A percentile compares a stretch with the other conserved stretches of the same genome.
Evolutionary conservation across 2,329 filamentous ascomycete genomes (phyloP).

Genomic region (Aspergillus pseudonomiae): DNA sequence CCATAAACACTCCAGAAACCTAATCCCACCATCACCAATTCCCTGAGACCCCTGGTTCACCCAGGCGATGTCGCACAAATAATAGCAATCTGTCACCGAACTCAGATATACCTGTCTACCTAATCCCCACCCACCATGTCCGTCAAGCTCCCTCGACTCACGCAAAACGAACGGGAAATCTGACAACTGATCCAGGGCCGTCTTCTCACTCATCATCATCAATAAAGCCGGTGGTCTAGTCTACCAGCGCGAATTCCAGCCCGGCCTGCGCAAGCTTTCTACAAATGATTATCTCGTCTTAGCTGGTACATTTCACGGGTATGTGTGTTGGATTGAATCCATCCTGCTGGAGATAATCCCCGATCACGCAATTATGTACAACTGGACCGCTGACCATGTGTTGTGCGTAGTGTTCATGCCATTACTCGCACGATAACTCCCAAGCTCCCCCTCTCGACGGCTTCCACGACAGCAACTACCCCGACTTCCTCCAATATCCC

Average conservation of each 20-base stretch:
- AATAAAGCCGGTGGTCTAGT: conserved; percentile 97
- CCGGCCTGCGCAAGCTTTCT: conserved; percentile 81
- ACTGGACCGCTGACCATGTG: neutral
- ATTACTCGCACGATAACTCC: conserved; percentile 61
- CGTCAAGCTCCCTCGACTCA: neutral
- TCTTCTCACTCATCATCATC: conserved; percentile 95
- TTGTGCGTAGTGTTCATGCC: conserved; percentile 60
- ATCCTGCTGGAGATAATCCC: neutral
- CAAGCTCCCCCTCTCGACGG: conserved; percentile 42
- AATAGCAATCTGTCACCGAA: neutral
- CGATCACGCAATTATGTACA: neutral
- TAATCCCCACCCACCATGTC: neutral
- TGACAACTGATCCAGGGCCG: conserved; percentile 66
- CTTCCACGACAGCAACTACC: conserved; percentile 29
- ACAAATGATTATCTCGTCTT: conserved; percentile 97
- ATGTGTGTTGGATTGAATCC: conserved; percentile 25
- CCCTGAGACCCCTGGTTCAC: too few relatives aligned
- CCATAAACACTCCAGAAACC: neutral
- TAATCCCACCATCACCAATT: neutral
- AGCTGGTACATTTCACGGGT: conserved; percentile 96
- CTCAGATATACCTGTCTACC: neutral
- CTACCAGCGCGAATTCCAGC: conserved; percentile 92
- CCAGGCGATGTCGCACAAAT: neutral
- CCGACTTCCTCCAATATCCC: conserved; percentile 15
- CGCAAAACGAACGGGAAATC: neutral